phyloP scores from a whole-genome alignment of 2,329 filamentous ascomycete species.

The Calonectria henricotiae region DNA sequence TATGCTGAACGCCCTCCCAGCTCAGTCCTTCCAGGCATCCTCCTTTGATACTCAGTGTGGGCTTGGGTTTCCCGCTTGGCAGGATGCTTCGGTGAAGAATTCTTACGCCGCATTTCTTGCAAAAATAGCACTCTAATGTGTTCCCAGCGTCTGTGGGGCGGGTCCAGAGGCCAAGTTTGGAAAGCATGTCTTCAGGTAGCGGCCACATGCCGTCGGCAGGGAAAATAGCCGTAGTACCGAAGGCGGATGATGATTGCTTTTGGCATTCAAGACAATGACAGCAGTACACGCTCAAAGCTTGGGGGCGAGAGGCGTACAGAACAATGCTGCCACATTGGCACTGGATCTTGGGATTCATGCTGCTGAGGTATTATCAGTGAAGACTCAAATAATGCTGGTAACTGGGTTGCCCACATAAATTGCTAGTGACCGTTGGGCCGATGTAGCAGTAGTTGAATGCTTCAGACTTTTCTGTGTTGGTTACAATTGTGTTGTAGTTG shows the following conservation, averaged over 20 bases:
- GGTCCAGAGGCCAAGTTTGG: slow-evolving; percentile 58
- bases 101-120: slow-evolving; percentile 63
- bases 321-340: slow-evolving; percentile 63
- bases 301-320: slow-evolving; percentile 57
- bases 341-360: slow-evolving; percentile 49
- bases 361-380: slow-evolving; percentile 9
- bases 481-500: too few relatives aligned
- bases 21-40: slow-evolving; percentile 63
- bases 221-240: slow-evolving; percentile 65
- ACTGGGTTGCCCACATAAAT: not conserved
- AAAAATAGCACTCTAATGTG: slow-evolving; percentile 64
- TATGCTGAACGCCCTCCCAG: slow-evolving; percentile 62
- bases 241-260: slow-evolving; percentile 64
- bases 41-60: slow-evolving; percentile 65
- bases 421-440: not conserved
- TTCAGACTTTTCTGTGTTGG: not conserved
- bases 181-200: slow-evolving; percentile 54
- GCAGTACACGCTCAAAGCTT: slow-evolving; percentile 60
- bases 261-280: slow-evolving; percentile 67
- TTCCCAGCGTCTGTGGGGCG: slow-evolving; percentile 61
- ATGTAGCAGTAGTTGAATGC: too few relatives aligned
- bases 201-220: slow-evolving; percentile 61
- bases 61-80: slow-evolving; percentile 57
- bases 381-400: too few relatives aligned
- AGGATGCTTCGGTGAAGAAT: slow-evolving; percentile 64